phyloP scores from a whole-genome alignment of 768 basidiomycete species.

The Lactifluus pinguis region DNA sequence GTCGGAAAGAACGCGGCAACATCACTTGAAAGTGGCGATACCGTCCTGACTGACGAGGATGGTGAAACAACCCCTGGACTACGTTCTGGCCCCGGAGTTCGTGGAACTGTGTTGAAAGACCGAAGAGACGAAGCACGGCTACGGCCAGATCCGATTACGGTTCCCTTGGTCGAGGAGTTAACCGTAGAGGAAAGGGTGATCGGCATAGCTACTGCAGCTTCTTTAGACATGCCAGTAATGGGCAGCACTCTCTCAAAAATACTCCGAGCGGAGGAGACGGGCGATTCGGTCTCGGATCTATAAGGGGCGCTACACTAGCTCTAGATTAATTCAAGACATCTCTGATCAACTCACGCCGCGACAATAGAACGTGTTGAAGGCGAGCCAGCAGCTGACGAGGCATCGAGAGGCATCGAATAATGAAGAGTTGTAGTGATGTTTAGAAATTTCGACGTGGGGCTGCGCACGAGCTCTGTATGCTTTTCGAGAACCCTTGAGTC shows the following conservation, averaged over 20 bases:
- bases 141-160: not conserved
- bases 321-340: not conserved
- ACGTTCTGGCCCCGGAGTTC: not conserved
- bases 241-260: slow-evolving; percentile 6
- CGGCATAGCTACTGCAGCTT: not conserved
- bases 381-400: slow-evolving; percentile 2
- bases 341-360: slow-evolving; percentile 4
- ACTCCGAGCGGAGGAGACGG: slow-evolving; percentile 13
- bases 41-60: slow-evolving; percentile 4
- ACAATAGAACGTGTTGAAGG: slow-evolving; percentile 3
- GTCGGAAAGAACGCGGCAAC: not conserved
- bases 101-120: not conserved
- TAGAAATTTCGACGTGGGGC: not conserved
- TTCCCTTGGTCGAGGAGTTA: not conserved
- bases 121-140: not conserved
- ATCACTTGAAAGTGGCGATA: slow-evolving; percentile 1
- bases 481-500: not conserved
- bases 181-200: not conserved
- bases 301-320: slow-evolving; percentile 5
- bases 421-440: not conserved
- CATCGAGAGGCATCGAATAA: not conserved
- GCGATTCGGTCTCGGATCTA: slow-evolving; percentile 9
- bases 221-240: not conserved
- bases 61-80: not conserved
- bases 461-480: not conserved